These are phyloP conservation scores for Neopestalotiopsis sp. DNA, from an alignment of 2,329 filamentous ascomycete genomes.

Conservation along the genomic window DNA sequence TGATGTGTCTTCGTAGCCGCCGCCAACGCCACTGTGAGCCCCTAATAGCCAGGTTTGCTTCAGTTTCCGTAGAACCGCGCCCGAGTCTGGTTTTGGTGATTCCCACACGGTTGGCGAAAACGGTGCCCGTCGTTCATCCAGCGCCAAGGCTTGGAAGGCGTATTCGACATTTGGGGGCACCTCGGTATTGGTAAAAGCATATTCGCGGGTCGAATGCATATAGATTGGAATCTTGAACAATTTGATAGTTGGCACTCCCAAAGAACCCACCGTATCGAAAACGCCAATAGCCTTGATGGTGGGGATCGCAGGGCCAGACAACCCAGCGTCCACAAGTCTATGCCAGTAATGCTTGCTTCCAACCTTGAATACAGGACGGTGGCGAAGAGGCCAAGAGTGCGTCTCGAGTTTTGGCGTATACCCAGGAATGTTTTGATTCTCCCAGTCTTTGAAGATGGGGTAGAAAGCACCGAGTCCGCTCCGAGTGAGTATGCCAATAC, in stretches of 20 bases:
- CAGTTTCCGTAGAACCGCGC: not conserved
- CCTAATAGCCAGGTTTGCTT: constrained; percentile 8
- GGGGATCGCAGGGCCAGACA: constrained; percentile 5
- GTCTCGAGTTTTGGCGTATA: constrained; percentile 7
- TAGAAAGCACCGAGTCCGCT: constrained; percentile 11
- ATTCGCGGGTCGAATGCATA: constrained; percentile 9
- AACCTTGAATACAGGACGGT: not conserved
- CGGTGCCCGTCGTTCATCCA: constrained; percentile 8
- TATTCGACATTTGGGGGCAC: constrained; percentile 10
- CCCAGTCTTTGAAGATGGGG: constrained; percentile 17
- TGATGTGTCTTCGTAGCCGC: constrained; percentile 11
- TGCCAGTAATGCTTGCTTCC: not conserved
- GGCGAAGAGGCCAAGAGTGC: not conserved
- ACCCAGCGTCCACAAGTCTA: not conserved
- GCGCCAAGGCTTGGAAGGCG: constrained; percentile 11
- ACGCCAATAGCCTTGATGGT: constrained; percentile 15
- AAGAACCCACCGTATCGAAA: constrained; percentile 7
- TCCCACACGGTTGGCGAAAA: constrained; percentile 13
- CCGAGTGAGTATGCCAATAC: constrained; percentile 9
- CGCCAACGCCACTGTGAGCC: constrained; percentile 5
- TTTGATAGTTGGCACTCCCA: constrained; percentile 11
- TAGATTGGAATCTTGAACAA: constrained; percentile 1
- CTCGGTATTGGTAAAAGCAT: constrained; percentile 14
- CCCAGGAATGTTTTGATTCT: constrained; percentile 1
- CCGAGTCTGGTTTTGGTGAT: not conserved